These are phyloP conservation scores for Camellia lanceoleosa DNA, from an alignment of 148 eudicot genomes.

Conservation along the genomic window DNA sequence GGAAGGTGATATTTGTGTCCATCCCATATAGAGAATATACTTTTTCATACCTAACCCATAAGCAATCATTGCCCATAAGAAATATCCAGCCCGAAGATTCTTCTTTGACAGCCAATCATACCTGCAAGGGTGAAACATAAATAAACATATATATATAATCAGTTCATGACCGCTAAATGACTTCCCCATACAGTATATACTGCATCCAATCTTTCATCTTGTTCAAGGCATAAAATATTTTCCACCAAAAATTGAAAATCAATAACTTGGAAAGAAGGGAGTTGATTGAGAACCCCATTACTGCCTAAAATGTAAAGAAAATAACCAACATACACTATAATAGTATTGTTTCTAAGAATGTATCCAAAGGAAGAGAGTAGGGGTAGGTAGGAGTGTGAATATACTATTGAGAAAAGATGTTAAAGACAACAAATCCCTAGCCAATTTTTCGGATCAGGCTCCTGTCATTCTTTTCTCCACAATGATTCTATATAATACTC, in stretches of 20 bases:
- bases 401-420: neutral
- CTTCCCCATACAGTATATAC: neutral
- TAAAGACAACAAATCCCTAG: neutral
- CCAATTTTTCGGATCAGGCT: neutral
- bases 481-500: no score
- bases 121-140: constrained; percentile 39
- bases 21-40: neutral
- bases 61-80: constrained; percentile 88
- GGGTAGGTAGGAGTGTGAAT: neutral
- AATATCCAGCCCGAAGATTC: constrained; percentile 77
- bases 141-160: neutral
- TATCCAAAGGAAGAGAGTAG: neutral
- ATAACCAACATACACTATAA: neutral
- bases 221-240: neutral
- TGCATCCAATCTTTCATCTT: neutral
- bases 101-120: constrained; percentile 93
- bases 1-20: neutral
- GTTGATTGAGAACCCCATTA: neutral
- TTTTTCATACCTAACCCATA: constrained; percentile 72
- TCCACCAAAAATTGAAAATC: neutral
- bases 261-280: neutral
- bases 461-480: no score
- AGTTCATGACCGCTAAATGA: neutral
- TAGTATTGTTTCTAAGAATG: neutral
- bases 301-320: neutral